Percentiles rank a stretch among this genome's conserved stretches.
These are phyloP conservation scores for Pachysandra terminalis DNA, from an alignment of 164 flowering plant species.

Conservation along the genomic window DNA sequence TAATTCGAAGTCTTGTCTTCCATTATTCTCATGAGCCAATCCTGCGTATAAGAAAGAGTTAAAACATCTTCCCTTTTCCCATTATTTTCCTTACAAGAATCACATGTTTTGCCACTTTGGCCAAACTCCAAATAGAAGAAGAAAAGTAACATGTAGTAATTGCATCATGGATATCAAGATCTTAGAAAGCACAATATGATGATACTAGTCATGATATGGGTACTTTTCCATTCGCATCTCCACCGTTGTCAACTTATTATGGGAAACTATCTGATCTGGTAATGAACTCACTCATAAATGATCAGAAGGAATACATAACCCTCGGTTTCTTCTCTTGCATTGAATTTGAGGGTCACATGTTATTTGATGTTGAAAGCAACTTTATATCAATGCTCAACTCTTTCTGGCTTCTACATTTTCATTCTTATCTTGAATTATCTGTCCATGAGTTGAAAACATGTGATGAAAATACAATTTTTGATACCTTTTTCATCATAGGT, in stretches of 20 bases:
- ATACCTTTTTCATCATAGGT: conserved; percentile 35
- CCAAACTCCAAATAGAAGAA: conserved; percentile 16
- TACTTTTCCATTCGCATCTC: conserved; percentile 1
- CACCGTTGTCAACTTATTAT: neutral
- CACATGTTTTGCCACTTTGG: conserved; percentile 26
- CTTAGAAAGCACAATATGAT: conserved; percentile 14
- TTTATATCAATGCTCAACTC: neutral
- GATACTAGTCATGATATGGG: conserved; percentile 7
- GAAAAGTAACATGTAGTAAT: conserved; percentile 17
- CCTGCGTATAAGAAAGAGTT: conserved; percentile 11
- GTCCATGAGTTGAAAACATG: neutral
- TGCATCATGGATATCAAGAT: conserved; percentile 24
- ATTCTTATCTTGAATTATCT: neutral
- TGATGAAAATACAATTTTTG: neutral
- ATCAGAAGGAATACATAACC: neutral
- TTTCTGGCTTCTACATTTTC: neutral
- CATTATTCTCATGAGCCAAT: conserved; percentile 11
- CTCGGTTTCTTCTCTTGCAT: neutral
- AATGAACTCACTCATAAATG: neutral
- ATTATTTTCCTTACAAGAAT: conserved; percentile 30
- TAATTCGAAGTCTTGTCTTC: too few relatives aligned
- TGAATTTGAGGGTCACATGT: neutral
- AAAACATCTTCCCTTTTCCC: neutral
- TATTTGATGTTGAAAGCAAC: neutral
- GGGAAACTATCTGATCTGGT: neutral